A percentile compares a stretch with the other conserved stretches of the same genome.
phyloP scores from a whole-genome alignment of 331 rosid genomes.

The Phaseolus coccineus region DNA sequence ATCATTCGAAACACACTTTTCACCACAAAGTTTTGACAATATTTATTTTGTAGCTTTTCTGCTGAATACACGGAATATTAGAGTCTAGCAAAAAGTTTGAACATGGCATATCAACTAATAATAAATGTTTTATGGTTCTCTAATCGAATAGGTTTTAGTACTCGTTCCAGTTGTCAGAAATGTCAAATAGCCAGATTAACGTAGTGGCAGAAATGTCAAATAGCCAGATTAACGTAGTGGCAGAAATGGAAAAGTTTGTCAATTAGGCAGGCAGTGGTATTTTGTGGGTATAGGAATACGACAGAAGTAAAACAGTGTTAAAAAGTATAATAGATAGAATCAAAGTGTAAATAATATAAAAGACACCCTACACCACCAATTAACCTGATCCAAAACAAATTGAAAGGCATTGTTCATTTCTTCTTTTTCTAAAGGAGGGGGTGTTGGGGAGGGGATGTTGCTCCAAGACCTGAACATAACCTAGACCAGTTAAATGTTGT shows the following conservation, averaged over 20 bases:
- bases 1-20: not conserved
- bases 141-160: not conserved
- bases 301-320: not conserved
- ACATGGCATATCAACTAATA: not conserved
- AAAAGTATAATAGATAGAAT: not conserved
- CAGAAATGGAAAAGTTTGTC: not conserved
- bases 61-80: not conserved
- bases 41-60: not conserved
- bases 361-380: not conserved
- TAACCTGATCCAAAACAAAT: not conserved
- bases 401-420: not conserved
- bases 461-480: not conserved
- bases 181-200: not conserved
- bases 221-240: not conserved
- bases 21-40: not conserved
- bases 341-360: too few species aligned
- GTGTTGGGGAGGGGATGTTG: not conserved
- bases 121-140: not conserved
- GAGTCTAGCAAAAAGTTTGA: not conserved
- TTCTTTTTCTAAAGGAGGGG: not conserved
- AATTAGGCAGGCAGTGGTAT: not conserved
- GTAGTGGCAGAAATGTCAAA: not conserved
- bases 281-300: not conserved
- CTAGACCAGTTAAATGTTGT: not conserved
- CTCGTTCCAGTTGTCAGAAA: not conserved